These are phyloP conservation scores for Trametes cinnabarina DNA, from an alignment of 768 basidiomycete genomes.

Conservation along the genomic window DNA sequence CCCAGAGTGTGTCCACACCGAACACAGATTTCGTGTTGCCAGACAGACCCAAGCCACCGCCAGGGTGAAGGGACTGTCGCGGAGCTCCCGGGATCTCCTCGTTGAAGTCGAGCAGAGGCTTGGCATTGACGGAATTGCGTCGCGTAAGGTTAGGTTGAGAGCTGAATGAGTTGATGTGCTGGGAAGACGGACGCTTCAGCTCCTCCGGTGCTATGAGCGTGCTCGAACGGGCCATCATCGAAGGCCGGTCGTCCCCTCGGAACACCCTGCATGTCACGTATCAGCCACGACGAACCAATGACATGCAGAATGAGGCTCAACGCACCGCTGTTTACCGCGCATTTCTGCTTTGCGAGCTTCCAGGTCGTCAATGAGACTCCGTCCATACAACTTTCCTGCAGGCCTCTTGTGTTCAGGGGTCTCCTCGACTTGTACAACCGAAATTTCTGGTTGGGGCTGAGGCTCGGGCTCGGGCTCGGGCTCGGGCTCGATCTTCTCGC, in stretches of 20 bases:
- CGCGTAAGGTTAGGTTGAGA: constrained; percentile 42
- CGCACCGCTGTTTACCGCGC: constrained; percentile 80
- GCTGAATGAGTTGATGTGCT: constrained; percentile 44
- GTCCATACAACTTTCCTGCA: constrained; percentile 82
- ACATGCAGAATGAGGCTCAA: neutral
- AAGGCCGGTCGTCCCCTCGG: constrained; percentile 82
- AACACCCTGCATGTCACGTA: constrained; percentile 60
- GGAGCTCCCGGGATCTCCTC: constrained; percentile 41
- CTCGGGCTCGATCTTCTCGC: constrained; percentile 63
- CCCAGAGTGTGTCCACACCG: constrained; percentile 92
- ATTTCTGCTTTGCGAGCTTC: constrained; percentile 80
- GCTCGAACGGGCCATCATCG: constrained; percentile 86
- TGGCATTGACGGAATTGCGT: constrained; percentile 51
- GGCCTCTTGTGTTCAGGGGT: constrained; percentile 41
- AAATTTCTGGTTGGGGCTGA: constrained; percentile 24
- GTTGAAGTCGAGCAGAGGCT: constrained; percentile 67
- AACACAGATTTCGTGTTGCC: constrained; percentile 74
- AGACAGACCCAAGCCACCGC: constrained; percentile 21
- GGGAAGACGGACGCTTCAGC: constrained; percentile 50
- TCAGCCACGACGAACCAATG: constrained; percentile 11
- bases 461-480: constrained; percentile 32
- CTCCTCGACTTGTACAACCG: constrained; percentile 26
- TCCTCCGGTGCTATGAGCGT: constrained; percentile 74
- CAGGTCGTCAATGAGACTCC: constrained; percentile 87
- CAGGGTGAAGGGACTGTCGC: constrained; percentile 34